Conservation (phyloP, 2,329 filamentous ascomycete genomes). For the Neopestalotiopsis clavispora region DNA sequence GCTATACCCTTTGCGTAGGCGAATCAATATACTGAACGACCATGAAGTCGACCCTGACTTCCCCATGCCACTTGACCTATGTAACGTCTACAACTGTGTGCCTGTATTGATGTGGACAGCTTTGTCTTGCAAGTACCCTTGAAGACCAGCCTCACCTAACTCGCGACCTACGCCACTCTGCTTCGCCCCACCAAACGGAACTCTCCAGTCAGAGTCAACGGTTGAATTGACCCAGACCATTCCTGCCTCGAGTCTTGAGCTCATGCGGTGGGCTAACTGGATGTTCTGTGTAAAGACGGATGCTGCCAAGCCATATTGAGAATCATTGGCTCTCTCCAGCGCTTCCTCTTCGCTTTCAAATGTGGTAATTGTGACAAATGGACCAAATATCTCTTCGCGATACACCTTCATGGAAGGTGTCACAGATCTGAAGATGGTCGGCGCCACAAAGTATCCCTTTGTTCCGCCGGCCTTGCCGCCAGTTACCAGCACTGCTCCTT, state of each 20-base stretch:
- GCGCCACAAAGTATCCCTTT: constrained; percentile 15
- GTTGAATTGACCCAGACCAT: neutral
- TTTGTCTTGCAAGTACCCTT: constrained; percentile 20
- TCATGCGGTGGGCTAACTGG: constrained; percentile 33
- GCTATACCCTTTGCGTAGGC: no score
- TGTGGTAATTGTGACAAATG: constrained; percentile 15
- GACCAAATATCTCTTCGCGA: constrained; percentile 20
- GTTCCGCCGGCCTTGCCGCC: neutral
- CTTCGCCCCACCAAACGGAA: constrained; percentile 21
- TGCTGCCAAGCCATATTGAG: constrained; percentile 54
- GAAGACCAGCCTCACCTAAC: constrained; percentile 17
- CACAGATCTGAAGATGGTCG: constrained; percentile 20
- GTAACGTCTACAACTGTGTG: no score
- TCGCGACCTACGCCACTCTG: constrained; percentile 22
- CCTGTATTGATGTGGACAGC: constrained; percentile 14
- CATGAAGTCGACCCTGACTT: no score
- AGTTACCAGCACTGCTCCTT: neutral
- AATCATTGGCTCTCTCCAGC: constrained; percentile 31
- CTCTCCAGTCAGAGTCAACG: neutral
- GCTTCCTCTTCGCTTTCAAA: constrained; percentile 19
- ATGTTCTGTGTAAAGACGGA: constrained; percentile 58
- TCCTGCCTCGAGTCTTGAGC: constrained; percentile 46
- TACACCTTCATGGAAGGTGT: constrained; percentile 12
- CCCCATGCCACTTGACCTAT: no score
- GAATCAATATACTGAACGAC: no score